Percentiles rank a stretch among this genome's conserved stretches.
phyloP scores from a whole-genome alignment of 2,329 filamentous ascomycete genomes.

The Ceratocystis cubensis region DNA sequence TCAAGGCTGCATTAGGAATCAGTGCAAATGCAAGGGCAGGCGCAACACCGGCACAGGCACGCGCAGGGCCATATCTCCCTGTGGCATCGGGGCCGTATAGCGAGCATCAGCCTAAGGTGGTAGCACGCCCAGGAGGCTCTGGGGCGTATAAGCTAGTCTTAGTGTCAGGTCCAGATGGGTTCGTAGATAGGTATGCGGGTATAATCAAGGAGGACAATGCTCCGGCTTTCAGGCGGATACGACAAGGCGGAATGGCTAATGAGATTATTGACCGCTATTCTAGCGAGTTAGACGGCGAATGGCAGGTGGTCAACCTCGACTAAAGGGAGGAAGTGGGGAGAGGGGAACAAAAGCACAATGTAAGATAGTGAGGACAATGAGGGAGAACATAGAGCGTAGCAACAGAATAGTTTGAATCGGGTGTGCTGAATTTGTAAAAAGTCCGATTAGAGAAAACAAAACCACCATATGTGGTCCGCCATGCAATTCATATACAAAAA shows the following conservation, averaged over 20 bases:
- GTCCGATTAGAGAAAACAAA: not conserved
- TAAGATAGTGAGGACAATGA: conserved; percentile 1
- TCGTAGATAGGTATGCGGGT: conserved; percentile 69
- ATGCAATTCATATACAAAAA: conserved; percentile 11
- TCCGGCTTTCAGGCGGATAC: conserved; percentile 17
- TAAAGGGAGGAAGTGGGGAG: not conserved
- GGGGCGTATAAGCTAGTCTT: conserved; percentile 55
- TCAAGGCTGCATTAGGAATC: conserved; percentile 32
- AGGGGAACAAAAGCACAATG: not conserved
- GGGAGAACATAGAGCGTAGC: too few relatives aligned
- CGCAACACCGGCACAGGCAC: conserved; percentile 24
- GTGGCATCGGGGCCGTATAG: conserved; percentile 24
- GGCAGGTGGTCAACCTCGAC: conserved; percentile 21
- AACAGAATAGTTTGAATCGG: too few relatives aligned
- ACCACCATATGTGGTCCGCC: not conserved
- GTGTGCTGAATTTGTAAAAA: not conserved
- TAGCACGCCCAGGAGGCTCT: conserved; percentile 21
- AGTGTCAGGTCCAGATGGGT: conserved; percentile 83
- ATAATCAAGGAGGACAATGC: conserved; percentile 23
- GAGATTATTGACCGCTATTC: conserved; percentile 17
- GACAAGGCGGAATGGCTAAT: conserved; percentile 19
- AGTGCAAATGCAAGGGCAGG: conserved; percentile 23
- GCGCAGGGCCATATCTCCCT: conserved; percentile 24
- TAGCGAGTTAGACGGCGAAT: conserved; percentile 7
- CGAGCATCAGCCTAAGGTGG: conserved; percentile 19